Evolutionary conservation across 2,329 filamentous ascomycete genomes (phyloP).

Genomic region (Exophiala phaeomuriformis): DNA sequence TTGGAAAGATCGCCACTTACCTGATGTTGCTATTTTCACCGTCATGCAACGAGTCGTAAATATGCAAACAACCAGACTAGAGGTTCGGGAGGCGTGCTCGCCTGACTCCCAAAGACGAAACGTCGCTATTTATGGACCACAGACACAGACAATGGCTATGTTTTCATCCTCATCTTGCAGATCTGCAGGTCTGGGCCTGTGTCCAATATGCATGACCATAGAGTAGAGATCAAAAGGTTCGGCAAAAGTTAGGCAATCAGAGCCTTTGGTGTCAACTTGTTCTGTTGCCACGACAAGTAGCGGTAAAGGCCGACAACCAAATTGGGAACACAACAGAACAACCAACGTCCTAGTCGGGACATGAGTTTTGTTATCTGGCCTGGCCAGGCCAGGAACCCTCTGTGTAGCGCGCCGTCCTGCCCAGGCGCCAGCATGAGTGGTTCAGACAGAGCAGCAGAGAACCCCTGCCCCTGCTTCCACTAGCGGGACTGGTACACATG

Average conservation of each 20-base stretch:
- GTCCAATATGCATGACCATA: background rate
- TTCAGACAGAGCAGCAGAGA: background rate
- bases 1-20: background rate
- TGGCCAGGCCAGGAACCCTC: constrained; percentile 1
- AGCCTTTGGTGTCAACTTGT: background rate
- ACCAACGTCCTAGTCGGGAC: constrained; percentile 4
- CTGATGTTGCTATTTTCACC: background rate
- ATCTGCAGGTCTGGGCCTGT: background rate
- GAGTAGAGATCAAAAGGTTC: background rate
- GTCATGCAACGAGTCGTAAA: background rate
- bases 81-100: background rate
- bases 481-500: background rate
- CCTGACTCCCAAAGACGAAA: background rate
- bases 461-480: constrained; percentile 4
- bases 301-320: constrained; percentile 8
- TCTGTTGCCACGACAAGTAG: constrained; percentile 6
- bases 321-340: constrained; percentile 11
- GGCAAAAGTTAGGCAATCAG: background rate
- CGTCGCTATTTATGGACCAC: background rate
- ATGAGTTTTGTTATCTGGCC: constrained; percentile 7
- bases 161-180: background rate
- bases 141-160: background rate
- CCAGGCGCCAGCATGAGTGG: constrained; percentile 17
- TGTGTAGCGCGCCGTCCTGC: background rate
- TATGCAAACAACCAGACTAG: background rate